Conservation (phyloP, 2,329 filamentous ascomycete genomes). For the Pyrenochaeta sp. region DNA sequence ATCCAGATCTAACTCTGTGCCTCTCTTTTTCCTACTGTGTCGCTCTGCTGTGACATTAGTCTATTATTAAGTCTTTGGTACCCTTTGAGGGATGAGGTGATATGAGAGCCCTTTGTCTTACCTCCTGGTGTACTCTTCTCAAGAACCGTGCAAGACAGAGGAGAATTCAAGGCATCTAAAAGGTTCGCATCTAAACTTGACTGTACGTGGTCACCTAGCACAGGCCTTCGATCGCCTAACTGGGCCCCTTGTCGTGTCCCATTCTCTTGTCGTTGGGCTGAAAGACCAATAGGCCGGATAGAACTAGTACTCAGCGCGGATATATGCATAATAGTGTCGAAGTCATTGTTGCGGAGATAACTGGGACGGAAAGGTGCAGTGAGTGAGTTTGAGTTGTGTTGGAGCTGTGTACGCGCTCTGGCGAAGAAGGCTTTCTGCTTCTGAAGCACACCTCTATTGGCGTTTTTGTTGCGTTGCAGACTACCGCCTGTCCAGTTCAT, state of each 20-base stretch:
- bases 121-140: not conserved
- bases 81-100: not conserved
- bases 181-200: not conserved
- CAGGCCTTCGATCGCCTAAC: slow-evolving; percentile 1
- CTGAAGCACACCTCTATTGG: slow-evolving; percentile 46
- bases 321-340: slow-evolving; percentile 10
- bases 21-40: slow-evolving; percentile 10
- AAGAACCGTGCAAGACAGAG: not conserved
- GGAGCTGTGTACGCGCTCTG: slow-evolving; percentile 46
- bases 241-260: not conserved
- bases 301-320: slow-evolving; percentile 14
- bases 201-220: not conserved
- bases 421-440: slow-evolving; percentile 59
- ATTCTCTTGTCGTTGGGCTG: slow-evolving; percentile 4
- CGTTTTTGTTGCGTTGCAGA: slow-evolving; percentile 49
- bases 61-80: not conserved
- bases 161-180: not conserved
- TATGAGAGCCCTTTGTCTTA: not conserved
- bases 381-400: slow-evolving; percentile 23
- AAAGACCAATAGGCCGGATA: slow-evolving; percentile 16
- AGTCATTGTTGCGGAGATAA: slow-evolving; percentile 24
- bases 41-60: not conserved
- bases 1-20: slow-evolving; percentile 18
- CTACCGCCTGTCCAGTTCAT: slow-evolving; percentile 63
- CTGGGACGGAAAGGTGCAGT: slow-evolving; percentile 33